These are phyloP conservation scores for Syncephalis plumigaleata DNA, from an alignment of 371 early-diverging fungal genomes.

Conservation along the genomic window DNA sequence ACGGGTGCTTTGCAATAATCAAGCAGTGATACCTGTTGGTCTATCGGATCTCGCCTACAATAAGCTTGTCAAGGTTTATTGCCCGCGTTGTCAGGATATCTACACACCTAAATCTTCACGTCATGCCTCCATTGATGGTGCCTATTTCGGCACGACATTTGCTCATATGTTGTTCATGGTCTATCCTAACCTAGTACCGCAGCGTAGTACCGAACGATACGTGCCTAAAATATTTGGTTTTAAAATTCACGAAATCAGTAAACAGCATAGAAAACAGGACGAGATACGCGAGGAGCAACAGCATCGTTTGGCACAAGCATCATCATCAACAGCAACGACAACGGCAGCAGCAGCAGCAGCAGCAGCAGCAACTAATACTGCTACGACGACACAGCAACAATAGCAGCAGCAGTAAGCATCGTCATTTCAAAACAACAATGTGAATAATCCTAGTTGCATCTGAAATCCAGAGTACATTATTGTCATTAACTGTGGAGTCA, in stretches of 20 bases:
- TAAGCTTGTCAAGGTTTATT: constrained; percentile 80
- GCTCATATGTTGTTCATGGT: constrained; percentile 90
- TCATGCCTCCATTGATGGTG: constrained; percentile 82
- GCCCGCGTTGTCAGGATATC: constrained; percentile 85
- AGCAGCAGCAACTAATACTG: too few species aligned
- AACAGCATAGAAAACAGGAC: constrained; percentile 81
- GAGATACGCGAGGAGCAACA: constrained; percentile 42
- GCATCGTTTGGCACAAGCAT: background rate
- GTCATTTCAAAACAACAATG: too few species aligned
- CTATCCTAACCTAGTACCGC: constrained; percentile 71
- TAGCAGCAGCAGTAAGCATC: too few species aligned
- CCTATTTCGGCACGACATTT: constrained; percentile 95
- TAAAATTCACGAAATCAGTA: constrained; percentile 66
- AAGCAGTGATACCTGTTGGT: constrained; percentile 79
- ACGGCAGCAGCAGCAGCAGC: too few species aligned
- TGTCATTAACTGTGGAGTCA: too few species aligned
- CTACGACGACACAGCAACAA: too few species aligned
- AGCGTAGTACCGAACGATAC: constrained; percentile 48
- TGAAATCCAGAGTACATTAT: too few species aligned
- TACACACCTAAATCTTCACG: constrained; percentile 79
- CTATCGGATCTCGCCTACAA: constrained; percentile 66
- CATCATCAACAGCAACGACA: too few species aligned
- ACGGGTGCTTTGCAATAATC: constrained; percentile 72
- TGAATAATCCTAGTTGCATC: too few species aligned
- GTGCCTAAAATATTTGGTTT: constrained; percentile 95